Base-by-base conservation (phyloP, 1,284 basidiomycete species). In the Golubevia pallescens region DNA sequence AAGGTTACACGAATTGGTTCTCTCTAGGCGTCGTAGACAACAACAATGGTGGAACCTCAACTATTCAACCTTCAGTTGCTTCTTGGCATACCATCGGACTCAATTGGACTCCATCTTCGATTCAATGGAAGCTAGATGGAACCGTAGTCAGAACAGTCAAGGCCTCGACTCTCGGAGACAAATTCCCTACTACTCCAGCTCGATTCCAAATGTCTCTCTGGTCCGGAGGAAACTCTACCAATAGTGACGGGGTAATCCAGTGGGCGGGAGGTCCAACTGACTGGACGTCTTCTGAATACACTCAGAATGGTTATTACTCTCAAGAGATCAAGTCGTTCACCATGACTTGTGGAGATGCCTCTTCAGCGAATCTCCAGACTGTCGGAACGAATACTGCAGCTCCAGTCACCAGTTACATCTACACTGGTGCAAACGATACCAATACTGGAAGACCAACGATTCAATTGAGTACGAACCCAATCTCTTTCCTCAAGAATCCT, bases 221-320 rank as follows among this genome's bases (percentile, higher is more conserved):
- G 71, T 77, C 80, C 2, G 74, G 71, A 16, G 72, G 71, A 21
- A 71, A 74, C 42, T 28, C 54, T 24, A 75, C 75, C 13, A 75
- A 73, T 19, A 62, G 16, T 0, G 42, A 58, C n/a, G 78, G 74
- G 3, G 67, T 68, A 4, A 67, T 73, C 51, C 66, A 74, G 14
- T 80, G 78, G 80, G 73, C 74, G 3, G 75, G 77, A 42, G 80
- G 81, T 10, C 42, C 63, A 20, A 75, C 80, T 60, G 71, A 76
- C 55, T 78, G 70, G 70, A 62, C 62, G 10, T 62, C 65, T 7
- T 32, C 65, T 20, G 63, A 67, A 57, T 84, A 82, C 69, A 62
- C 62, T 38, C 19, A 64, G 48, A 61, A 74, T 2, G 81, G 81
- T 24, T 82, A 69, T 63, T 82, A 76, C 57, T 67, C 75, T 55